Evolutionary conservation across 352 stramenopile genomes (phyloP).

Genomic region (Pilasporangium apinafurcum): DNA sequence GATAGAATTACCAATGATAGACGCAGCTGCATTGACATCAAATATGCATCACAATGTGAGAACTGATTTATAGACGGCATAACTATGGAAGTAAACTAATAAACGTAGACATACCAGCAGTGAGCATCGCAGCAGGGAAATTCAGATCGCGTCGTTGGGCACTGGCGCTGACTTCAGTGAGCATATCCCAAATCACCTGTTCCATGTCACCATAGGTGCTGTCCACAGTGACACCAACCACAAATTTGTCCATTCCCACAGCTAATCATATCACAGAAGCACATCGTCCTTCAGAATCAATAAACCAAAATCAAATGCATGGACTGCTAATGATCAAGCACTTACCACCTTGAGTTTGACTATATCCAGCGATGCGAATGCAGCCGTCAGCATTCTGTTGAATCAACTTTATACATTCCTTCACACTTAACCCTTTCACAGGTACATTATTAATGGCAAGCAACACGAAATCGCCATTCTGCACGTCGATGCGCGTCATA

Average conservation of each 20-base stretch:
- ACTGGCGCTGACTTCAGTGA: constrained; percentile 61
- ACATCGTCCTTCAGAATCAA: background rate
- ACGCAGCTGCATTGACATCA: constrained; percentile 26
- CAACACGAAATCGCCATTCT: constrained; percentile 62
- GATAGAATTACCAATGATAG: constrained; percentile 63
- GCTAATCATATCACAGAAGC: background rate
- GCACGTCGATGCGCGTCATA: constrained; percentile 43
- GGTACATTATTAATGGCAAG: constrained; percentile 43
- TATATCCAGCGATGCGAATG: constrained; percentile 21
- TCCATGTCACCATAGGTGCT: constrained; percentile 73
- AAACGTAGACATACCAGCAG: constrained; percentile 12
- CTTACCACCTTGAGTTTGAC: constrained; percentile 4
- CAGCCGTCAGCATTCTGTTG: constrained; percentile 4
- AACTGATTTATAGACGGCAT: no score
- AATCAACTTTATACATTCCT: constrained; percentile 34
- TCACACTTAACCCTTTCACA: constrained; percentile 31
- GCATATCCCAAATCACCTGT: constrained; percentile 69
- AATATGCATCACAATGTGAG: background rate
- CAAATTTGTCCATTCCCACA: constrained; percentile 26
- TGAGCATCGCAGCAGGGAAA: constrained; percentile 59
- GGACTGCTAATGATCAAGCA: no score
- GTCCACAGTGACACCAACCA: constrained; percentile 54
- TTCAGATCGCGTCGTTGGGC: constrained; percentile 60
- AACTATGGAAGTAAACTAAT: background rate
- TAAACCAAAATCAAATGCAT: background rate